Percentiles rank a stretch among this genome's conserved stretches.
Evolutionary conservation across 345 rosid genomes (phyloP).

Genomic region (Citrus australasica): DNA sequence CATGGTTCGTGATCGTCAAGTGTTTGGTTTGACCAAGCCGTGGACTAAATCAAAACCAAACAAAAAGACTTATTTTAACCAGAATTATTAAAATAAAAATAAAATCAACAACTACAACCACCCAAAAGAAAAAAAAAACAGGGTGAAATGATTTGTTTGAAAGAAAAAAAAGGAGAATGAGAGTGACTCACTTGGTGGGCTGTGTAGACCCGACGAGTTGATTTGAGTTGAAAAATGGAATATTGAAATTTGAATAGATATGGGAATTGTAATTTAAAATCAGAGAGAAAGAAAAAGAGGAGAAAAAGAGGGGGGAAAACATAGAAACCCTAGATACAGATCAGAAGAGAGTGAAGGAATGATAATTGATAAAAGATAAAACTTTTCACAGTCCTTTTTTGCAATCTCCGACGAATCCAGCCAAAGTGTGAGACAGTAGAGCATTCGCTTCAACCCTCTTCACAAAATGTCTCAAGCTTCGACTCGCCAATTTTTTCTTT

Average conservation of each 20-base stretch:
- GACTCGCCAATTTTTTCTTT: too few species aligned
- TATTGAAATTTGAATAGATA: neutral
- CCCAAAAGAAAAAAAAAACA: conserved; percentile 4
- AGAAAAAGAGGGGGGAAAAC: neutral
- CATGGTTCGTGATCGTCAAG: conserved; percentile 9
- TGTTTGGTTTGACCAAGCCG: conserved; percentile 12
- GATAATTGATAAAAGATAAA: neutral
- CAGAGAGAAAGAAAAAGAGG: conserved; percentile 17
- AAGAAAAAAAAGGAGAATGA: neutral
- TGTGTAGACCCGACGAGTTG: conserved; percentile 17
- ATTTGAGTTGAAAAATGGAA: conserved; percentile 4
- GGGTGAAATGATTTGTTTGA: neutral
- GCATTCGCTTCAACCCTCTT: neutral
- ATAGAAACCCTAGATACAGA: neutral
- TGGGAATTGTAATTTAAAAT: neutral
- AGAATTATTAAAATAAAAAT: neutral
- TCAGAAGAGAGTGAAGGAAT: neutral
- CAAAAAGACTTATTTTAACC: neutral
- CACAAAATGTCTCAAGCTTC: too few species aligned
- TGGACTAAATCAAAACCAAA: conserved; percentile 24
- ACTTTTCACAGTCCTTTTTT: conserved; percentile 1
- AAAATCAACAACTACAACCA: conserved; percentile 22
- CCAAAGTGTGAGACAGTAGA: conserved; percentile 51
- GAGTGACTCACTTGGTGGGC: conserved; percentile 28
- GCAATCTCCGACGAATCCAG: conserved; percentile 27